These are phyloP conservation scores for Euphorbia celastroides DNA, from an alignment of 441 rosid genomes.

Conservation along the genomic window DNA sequence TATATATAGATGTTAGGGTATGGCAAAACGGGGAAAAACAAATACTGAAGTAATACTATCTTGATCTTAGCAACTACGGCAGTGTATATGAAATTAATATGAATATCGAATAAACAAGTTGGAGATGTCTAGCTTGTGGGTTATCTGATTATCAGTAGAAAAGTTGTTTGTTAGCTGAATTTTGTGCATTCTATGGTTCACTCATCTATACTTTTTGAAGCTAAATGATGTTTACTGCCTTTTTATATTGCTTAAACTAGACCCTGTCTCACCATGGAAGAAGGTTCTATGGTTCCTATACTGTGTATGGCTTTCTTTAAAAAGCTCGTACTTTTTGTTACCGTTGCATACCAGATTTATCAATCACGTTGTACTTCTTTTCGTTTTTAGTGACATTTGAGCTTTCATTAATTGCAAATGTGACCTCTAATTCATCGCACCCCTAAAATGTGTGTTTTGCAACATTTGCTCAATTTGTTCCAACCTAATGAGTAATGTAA, in stretches of 20 bases:
- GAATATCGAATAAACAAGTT: conserved; percentile 7
- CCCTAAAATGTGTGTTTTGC: neutral
- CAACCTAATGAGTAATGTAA: too few relatives aligned
- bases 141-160: neutral
- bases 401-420: neutral
- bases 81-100: neutral
- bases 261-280: too few relatives aligned
- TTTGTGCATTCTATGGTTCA: neutral
- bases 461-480: too few relatives aligned
- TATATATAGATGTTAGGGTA: neutral
- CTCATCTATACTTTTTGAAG: neutral
- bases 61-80: neutral
- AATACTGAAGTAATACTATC: neutral
- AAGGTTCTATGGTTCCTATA: neutral
- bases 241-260: neutral
- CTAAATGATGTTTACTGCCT: neutral
- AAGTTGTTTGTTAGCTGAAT: neutral
- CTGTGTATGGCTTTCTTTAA: neutral
- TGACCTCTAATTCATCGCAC: neutral
- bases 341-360: neutral
- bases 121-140: neutral
- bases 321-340: neutral
- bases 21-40: neutral
- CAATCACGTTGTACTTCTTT: neutral
- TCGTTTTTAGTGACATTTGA: neutral